Base-by-base conservation (phyloP, 1,284 basidiomycete species). In the Cerrena zonata region DNA sequence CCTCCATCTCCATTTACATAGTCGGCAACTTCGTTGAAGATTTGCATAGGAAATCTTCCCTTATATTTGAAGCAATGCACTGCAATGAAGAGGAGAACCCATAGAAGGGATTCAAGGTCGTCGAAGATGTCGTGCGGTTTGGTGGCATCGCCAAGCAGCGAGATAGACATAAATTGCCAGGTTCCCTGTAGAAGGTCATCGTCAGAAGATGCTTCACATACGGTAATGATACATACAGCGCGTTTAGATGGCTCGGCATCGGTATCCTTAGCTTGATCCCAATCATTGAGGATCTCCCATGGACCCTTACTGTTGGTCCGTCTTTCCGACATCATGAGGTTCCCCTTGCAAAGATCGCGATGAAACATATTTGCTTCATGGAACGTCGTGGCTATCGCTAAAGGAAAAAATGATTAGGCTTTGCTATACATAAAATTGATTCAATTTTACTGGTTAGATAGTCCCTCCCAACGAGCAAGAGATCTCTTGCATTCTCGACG, bases 281-380 rank as follows among this genome's bases (percentile, higher is more conserved):
- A 56, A 25, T 56, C 52, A 27, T 51, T 52, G 19, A 56, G 40
- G 3, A 47, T 41, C 1, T 53, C 55, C 19, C 30, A 22, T 19
- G 18, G 26, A 15, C 47, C 45, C 15, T 24, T 3, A 23, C 19
- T 15, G 24, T 11, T 22, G 4, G 41, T 22, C 7, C 7, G 15
- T 7, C 15, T 34, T 34, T 34, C 30, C 15, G 7, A 7, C 5
- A 56, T 21, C 55, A 56, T 56, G 43, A 56, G 34, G 38, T 56
- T 56, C 13, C 52, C 52, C 4, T 34, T 7, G 42, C 54, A 51
- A 10, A 53, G 23, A 38, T 52, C 55, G 15, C 53, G 46, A 38
- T 56, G 52, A 13, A 56, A 36, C 3, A 49, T 23, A 2, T 39
- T 25, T n/a, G 30, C 2, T 19, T 44, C 2, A 24, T 24, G 40